Evolutionary conservation across 441 rosid genomes (phyloP), one percentile per base, ranked within the genome.

Genomic region (Pelargonium citronellum): DNA sequence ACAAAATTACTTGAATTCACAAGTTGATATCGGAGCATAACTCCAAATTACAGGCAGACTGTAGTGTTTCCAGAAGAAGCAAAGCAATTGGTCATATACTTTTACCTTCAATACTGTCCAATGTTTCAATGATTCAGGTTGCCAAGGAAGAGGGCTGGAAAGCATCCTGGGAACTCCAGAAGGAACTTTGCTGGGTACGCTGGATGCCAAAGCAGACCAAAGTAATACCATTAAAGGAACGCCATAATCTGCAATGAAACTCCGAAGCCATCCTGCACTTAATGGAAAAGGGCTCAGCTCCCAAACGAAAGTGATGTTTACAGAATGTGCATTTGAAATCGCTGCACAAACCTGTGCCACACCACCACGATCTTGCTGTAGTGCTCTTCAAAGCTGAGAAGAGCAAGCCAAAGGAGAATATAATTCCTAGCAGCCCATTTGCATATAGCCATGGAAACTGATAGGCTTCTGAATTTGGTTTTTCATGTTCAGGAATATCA

Each of bases 41-140:
- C 55, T 49, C 55, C n/a, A 49, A 49, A 13, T 49, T 49, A 49
- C 16, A 13, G 6, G 16, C 3, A 49, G 17, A 49, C 16, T 5
- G 58, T 67, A 22, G 57, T 69, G 72, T 74, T 68, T 7, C 27
- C 49, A n/a, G 72, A 19, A 51, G 57, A 57, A 66, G 57, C 60
- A 44, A 53, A 24, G 16, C 65, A 22, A 47, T 16, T 2, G 53
- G 12, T 47, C 37, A 49, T 81, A 22, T 47, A 4, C 16, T 57
- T 57, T n/a, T 64, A 90, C 98, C 92, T 77, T 82, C 67, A 91
- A 77, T 30, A 89, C 89, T 22, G 91, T 86, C 98, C 98, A 91
- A 70, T 91, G 95, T 39, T 82, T 63, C 71, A 85, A 61, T 12
- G 98, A 86, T 73, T 61, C 81, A 30, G 87, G 11, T 7, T 88